phyloP scores from a whole-genome alignment of 2,329 filamentous ascomycete species.

The Cercospora sp. region DNA sequence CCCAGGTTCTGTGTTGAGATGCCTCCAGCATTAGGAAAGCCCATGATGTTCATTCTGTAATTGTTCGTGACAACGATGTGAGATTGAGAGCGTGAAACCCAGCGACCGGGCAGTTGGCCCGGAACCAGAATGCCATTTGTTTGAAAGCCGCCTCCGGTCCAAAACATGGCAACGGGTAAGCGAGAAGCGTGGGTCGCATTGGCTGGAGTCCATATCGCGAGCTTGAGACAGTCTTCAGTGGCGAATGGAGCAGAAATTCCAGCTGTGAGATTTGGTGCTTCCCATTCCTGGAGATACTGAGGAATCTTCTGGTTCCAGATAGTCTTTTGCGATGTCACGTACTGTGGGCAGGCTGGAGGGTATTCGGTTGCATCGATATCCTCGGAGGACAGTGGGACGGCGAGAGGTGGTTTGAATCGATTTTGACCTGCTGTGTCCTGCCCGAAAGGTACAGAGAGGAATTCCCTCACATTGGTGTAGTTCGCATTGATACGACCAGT shows the following conservation, averaged over 20 bases:
- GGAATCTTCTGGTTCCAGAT: slow-evolving; percentile 34
- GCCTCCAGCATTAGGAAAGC: slow-evolving; percentile 37
- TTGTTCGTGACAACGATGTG: slow-evolving; percentile 46
- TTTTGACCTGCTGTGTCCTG: slow-evolving; percentile 18
- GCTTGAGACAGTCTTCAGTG: slow-evolving; percentile 46
- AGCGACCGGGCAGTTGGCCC: slow-evolving; percentile 45
- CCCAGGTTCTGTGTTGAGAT: slow-evolving; percentile 41
- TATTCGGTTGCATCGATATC: not conserved
- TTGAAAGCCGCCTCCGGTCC: slow-evolving; percentile 49
- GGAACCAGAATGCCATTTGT: slow-evolving; percentile 48
- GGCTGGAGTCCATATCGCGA: slow-evolving; percentile 49
- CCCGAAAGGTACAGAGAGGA: slow-evolving; percentile 21
- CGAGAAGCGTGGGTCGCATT: slow-evolving; percentile 24
- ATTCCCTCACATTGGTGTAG: slow-evolving; percentile 17
- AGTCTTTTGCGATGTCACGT: slow-evolving; percentile 34
- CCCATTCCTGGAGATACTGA: slow-evolving; percentile 13
- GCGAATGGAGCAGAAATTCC: slow-evolving; percentile 17
- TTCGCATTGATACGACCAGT: not conserved
- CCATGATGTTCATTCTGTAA: slow-evolving; percentile 44
- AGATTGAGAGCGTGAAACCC: slow-evolving; percentile 42
- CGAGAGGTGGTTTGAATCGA: slow-evolving; percentile 18
- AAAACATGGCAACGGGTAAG: slow-evolving; percentile 50
- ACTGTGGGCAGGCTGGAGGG: slow-evolving; percentile 38
- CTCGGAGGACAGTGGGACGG: not conserved
- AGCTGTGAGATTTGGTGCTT: slow-evolving; percentile 12